A percentile compares a stretch with the other conserved stretches of the same genome.
phyloP scores from a whole-genome alignment of 306 rosid species.

The Trifolium pratense region DNA sequence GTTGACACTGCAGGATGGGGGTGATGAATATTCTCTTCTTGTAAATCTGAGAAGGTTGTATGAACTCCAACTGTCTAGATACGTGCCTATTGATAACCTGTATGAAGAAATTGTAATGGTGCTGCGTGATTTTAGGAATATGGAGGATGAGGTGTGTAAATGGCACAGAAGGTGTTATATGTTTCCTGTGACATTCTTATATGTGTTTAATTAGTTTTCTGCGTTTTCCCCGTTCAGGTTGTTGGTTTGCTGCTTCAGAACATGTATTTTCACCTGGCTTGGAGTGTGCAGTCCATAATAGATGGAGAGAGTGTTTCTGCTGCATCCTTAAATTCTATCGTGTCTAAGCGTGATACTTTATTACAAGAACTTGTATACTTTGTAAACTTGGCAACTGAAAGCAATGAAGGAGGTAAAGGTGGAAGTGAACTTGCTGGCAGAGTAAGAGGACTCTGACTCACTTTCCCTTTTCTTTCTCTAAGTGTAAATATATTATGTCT shows the following conservation, averaged over 20 bases:
- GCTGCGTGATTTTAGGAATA: conserved; percentile 65
- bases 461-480: conserved; percentile 33
- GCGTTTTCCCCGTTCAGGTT: conserved; percentile 63
- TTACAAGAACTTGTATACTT: conserved; percentile 70
- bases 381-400: conserved; percentile 60
- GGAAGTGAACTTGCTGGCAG: conserved; percentile 80
- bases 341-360: conserved; percentile 65
- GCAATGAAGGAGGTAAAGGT: conserved; percentile 50
- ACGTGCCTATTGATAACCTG: conserved; percentile 63
- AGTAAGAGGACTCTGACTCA: conserved; percentile 57
- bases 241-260: conserved; percentile 81
- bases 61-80: conserved; percentile 79
- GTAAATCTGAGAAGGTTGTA: conserved; percentile 92
- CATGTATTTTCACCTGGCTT: conserved; percentile 69
- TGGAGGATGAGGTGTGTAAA: conserved; percentile 80
- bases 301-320: conserved; percentile 61
- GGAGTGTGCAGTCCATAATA: conserved; percentile 68
- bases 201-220: conserved; percentile 43
- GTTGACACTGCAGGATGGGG: conserved; percentile 79
- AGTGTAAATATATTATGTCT: conserved; percentile 10
- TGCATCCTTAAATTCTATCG: conserved; percentile 63
- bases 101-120: conserved; percentile 70
- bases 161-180: conserved; percentile 35
- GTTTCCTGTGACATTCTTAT: conserved; percentile 18
- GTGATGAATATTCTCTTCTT: conserved; percentile 94